phyloP scores from a whole-genome alignment of 176 grass and related monocot genomes.

The Paspalum notatum region DNA sequence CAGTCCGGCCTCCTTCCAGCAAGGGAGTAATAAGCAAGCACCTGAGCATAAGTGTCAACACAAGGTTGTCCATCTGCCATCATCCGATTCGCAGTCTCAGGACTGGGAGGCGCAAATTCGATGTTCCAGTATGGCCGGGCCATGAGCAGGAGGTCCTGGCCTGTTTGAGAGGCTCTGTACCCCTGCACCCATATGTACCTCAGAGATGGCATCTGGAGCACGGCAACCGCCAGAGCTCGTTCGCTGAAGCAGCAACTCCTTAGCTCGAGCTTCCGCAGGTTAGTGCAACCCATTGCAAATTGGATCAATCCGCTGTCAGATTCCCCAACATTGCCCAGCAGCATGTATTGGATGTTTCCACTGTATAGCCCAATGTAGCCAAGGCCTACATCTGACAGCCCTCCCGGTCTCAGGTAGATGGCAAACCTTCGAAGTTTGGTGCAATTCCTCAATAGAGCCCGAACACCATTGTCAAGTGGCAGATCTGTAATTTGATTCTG shows the following conservation, averaged over 20 bases:
- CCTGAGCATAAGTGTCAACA: conserved; percentile 59
- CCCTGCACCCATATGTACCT: conserved; percentile 97
- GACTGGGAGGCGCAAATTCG: conserved; percentile 65
- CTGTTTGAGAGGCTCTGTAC: conserved; percentile 65
- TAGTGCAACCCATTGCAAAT: conserved; percentile 75
- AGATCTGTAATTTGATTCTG: conserved; percentile 65
- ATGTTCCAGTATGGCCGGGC: conserved; percentile 90
- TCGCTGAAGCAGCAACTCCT: conserved; percentile 92
- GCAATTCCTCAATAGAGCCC: conserved; percentile 78
- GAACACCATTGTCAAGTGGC: conserved; percentile 82
- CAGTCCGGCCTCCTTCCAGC: conserved; percentile 73
- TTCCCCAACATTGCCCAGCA: conserved; percentile 80
- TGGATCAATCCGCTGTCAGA: conserved; percentile 69
- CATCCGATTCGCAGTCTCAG: conserved; percentile 2
- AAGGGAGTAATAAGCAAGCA: conserved; percentile 92
- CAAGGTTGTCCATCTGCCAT: conserved; percentile 43
- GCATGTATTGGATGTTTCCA: conserved; percentile 77
- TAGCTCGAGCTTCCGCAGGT: conserved; percentile 79
- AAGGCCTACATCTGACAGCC: conserved; percentile 79
- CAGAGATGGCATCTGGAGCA: conserved; percentile 61
- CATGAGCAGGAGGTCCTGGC: conserved; percentile 71
- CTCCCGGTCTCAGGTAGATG: conserved; percentile 83
- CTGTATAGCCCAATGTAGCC: conserved; percentile 71
- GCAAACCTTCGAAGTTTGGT: conserved; percentile 79
- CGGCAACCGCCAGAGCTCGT: conserved; percentile 60